Conservation (phyloP, 345 rosid genomes). For the Anacardium occidentale region DNA sequence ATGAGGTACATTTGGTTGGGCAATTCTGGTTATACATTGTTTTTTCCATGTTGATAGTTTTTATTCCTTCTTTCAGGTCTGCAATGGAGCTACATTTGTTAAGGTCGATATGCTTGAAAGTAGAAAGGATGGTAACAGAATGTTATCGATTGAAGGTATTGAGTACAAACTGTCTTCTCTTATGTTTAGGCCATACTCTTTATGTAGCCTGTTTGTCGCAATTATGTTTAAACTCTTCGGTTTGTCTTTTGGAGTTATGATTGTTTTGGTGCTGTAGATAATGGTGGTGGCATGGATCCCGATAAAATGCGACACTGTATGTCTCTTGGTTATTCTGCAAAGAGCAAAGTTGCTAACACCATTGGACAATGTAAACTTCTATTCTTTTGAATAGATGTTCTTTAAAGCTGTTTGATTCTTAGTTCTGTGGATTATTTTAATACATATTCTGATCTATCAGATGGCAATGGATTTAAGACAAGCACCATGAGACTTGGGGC, state of each 20-base stretch:
- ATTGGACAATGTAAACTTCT: constrained; percentile 73
- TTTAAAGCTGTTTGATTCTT: neutral
- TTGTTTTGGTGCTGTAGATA: constrained; percentile 48
- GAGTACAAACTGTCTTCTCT: neutral
- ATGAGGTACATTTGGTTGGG: constrained; percentile 52
- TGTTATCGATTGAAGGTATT: constrained; percentile 82
- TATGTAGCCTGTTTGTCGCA: neutral
- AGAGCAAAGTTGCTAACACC: constrained; percentile 78
- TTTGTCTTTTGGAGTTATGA: neutral
- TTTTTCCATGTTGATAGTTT: constrained; percentile 7
- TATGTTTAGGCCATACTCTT: neutral
- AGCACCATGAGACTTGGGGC: constrained; percentile 99
- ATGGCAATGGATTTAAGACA: constrained; percentile 97
- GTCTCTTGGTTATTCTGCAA: constrained; percentile 92
- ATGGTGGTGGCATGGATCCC: constrained; percentile 97
- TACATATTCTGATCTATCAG: constrained; percentile 33
- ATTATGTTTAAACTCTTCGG: constrained; percentile 7
- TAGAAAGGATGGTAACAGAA: constrained; percentile 60
- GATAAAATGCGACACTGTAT: constrained; percentile 81
- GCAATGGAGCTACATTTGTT: constrained; percentile 77
- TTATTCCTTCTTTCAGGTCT: constrained; percentile 42
- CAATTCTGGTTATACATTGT: constrained; percentile 1
- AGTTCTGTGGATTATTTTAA: constrained; percentile 1
- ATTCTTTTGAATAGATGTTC: neutral
- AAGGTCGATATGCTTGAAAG: constrained; percentile 67